Percentiles rank a stretch among this genome's conserved stretches.
Evolutionary conservation across 108 stramenopile genomes (phyloP).

Genomic region (Chaetoceros muelleri): DNA sequence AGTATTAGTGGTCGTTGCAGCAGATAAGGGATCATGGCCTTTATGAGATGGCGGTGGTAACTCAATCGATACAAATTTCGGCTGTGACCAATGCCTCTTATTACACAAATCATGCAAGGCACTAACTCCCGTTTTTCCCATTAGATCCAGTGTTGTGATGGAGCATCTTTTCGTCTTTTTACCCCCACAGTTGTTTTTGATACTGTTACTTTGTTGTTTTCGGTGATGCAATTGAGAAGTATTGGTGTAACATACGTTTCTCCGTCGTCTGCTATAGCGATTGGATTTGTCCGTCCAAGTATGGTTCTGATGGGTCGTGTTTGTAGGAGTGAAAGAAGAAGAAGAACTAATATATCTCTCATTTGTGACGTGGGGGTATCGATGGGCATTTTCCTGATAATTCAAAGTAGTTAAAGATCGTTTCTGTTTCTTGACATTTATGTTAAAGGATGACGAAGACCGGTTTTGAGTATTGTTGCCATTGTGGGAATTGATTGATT

Average conservation of each 20-base stretch:
- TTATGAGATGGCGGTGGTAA: background rate
- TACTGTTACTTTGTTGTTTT: slow-evolving; percentile 5
- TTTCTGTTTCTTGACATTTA: too few relatives aligned
- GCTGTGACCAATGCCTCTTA: slow-evolving; percentile 45
- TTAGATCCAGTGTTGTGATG: slow-evolving; percentile 33
- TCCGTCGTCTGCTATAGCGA: slow-evolving; percentile 14
- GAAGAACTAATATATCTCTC: too few relatives aligned
- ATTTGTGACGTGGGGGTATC: too few relatives aligned
- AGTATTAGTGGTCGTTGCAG: background rate
- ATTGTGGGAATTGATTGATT: too few relatives aligned
- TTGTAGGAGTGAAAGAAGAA: background rate
- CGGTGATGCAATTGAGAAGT: slow-evolving; percentile 5
- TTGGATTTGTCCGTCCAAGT: slow-evolving; percentile 8
- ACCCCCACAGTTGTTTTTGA: slow-evolving; percentile 5
- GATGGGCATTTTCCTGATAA: too few relatives aligned
- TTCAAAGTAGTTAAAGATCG: too few relatives aligned
- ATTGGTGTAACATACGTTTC: too few relatives aligned
- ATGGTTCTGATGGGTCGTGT: slow-evolving; percentile 1
- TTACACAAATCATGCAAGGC: slow-evolving; percentile 75
- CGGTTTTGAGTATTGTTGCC: too few relatives aligned
- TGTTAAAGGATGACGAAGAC: too few relatives aligned
- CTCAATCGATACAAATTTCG: slow-evolving; percentile 14
- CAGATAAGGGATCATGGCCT: background rate
- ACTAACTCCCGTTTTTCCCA: slow-evolving; percentile 67
- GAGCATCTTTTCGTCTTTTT: slow-evolving; percentile 30